Evolutionary conservation across 2,329 filamentous ascomycete species (phyloP).

Genomic region (Penicillium sp.): DNA sequence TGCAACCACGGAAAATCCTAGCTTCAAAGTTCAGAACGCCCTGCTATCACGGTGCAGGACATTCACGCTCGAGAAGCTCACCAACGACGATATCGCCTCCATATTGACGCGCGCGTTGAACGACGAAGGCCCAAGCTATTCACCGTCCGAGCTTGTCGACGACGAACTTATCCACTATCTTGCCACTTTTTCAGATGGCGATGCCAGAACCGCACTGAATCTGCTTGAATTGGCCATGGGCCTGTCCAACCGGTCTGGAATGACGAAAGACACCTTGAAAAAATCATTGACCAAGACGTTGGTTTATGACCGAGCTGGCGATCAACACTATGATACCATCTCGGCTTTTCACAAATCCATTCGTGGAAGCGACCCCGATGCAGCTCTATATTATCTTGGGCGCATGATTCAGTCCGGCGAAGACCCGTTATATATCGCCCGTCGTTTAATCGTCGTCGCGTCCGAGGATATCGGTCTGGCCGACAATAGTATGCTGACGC

Average conservation of each 20-base stretch:
- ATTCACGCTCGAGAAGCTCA: conserved; percentile 77
- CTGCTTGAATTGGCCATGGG: conserved; percentile 85
- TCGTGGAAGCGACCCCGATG: conserved; percentile 80
- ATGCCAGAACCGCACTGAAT: conserved; percentile 89
- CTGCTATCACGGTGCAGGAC: conserved; percentile 85
- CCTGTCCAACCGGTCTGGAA: conserved; percentile 59
- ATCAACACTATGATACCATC: conserved; percentile 97
- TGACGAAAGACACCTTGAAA: conserved; percentile 75
- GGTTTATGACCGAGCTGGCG: conserved; percentile 90
- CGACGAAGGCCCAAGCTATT: conserved; percentile 53
- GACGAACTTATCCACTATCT: conserved; percentile 75
- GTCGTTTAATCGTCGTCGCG: conserved; percentile 89
- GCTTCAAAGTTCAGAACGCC: conserved; percentile 85
- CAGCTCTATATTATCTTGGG: conserved; percentile 87
- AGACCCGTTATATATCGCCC: conserved; percentile 86
- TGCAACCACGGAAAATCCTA: conserved; percentile 95
- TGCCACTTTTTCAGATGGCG: conserved; percentile 81
- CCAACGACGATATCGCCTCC: conserved; percentile 63
- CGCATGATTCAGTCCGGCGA: conserved; percentile 95
- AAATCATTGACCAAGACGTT: conserved; percentile 81
- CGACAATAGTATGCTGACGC: conserved; percentile 74
- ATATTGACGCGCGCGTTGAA: conserved; percentile 75
- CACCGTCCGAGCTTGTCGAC: conserved; percentile 60
- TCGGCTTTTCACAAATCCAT: conserved; percentile 96
- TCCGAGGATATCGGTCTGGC: conserved; percentile 91